These are phyloP conservation scores for Phytopythium kandeliae DNA, from an alignment of 352 stramenopile species.

Conservation along the genomic window DNA sequence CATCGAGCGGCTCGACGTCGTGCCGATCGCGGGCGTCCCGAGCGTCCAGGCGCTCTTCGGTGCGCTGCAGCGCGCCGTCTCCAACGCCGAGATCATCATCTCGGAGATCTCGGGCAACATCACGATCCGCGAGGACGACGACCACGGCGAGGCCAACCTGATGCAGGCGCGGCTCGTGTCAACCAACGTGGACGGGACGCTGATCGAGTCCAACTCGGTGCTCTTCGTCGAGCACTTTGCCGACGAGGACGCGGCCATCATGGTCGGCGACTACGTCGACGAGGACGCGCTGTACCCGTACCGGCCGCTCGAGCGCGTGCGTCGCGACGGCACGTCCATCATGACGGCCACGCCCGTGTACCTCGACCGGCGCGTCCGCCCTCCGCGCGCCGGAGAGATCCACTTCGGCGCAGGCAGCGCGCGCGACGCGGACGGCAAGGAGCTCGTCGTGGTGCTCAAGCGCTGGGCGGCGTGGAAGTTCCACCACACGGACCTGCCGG, in stretches of 20 bases:
- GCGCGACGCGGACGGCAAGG: neutral
- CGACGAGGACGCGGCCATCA: conserved; percentile 27
- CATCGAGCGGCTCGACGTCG: conserved; percentile 34
- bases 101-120: conserved; percentile 40
- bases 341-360: conserved; percentile 25
- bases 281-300: conserved; percentile 49
- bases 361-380: conserved; percentile 6
- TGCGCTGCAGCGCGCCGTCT: conserved; percentile 30
- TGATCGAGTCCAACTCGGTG: conserved; percentile 35
- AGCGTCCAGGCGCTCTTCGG: conserved; percentile 27
- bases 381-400: neutral
- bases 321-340: conserved; percentile 32
- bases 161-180: conserved; percentile 48
- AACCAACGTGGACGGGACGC: conserved; percentile 14
- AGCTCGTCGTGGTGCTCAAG: conserved; percentile 16
- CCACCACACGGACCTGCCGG: conserved; percentile 15
- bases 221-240: conserved; percentile 15
- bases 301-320: conserved; percentile 30
- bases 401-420: neutral
- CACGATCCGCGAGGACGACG: conserved; percentile 49
- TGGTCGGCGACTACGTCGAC: conserved; percentile 42
- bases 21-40: conserved; percentile 21
- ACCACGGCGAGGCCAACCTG: conserved; percentile 32
- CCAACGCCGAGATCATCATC: conserved; percentile 56
- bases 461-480: conserved; percentile 20